Conservation (phyloP, 306 rosid genomes). For the barrel medic (Medicago truncatula) region DNA sequence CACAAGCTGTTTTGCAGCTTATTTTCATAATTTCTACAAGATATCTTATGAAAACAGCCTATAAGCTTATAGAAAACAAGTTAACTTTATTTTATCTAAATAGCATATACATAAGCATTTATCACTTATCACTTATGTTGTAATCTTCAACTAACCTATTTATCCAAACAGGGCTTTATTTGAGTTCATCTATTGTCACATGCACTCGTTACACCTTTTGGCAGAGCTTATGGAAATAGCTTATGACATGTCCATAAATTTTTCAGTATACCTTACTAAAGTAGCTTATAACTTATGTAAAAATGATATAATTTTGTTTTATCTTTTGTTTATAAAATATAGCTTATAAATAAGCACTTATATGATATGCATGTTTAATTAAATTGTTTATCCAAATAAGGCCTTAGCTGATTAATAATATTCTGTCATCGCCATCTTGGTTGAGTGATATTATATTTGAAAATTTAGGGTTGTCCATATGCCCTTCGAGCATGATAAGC, state of each 20-base stretch:
- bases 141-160: too few species aligned
- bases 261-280: background rate
- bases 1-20: background rate
- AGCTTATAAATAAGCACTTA: background rate
- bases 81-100: too few species aligned
- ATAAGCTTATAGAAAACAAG: too few species aligned
- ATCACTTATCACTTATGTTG: too few species aligned
- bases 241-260: background rate
- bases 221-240: background rate
- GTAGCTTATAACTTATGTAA: background rate
- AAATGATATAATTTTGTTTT: background rate
- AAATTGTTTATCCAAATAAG: background rate
- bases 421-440: background rate
- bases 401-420: too few species aligned
- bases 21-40: background rate
- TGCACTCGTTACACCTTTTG: background rate
- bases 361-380: background rate
- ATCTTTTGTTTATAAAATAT: background rate
- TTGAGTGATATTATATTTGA: background rate
- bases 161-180: background rate
- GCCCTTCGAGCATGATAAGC: background rate
- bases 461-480: background rate
- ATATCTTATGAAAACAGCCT: too few species aligned
- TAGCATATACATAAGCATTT: background rate
- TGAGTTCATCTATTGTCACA: background rate